Evolutionary conservation across 495 filamentous ascomycete genomes (phyloP).

Genomic region (Neurospora intermedia): DNA sequence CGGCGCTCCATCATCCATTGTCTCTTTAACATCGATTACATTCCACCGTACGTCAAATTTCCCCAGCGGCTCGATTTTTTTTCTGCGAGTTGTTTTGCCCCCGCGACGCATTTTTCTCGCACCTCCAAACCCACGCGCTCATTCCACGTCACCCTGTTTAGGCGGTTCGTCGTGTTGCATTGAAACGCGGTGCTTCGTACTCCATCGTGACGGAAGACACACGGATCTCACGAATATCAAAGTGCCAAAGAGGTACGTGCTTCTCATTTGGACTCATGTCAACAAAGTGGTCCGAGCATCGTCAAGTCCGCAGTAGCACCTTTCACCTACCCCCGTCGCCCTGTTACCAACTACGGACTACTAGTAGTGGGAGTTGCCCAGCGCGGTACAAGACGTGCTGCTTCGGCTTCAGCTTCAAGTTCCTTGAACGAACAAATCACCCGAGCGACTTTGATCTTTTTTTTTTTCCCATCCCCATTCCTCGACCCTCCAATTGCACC

Average conservation of each 20-base stretch:
- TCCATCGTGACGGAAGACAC: neutral
- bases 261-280: neutral
- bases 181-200: neutral
- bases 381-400: neutral
- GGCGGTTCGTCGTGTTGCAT: neutral
- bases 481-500: neutral
- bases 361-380: neutral
- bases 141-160: neutral
- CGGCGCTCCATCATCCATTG: neutral
- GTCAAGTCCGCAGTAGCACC: neutral
- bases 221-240: neutral
- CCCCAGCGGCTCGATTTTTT: neutral
- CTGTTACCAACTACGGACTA: neutral
- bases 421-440: neutral
- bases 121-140: neutral
- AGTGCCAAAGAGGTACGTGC: neutral
- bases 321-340: neutral
- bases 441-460: neutral
- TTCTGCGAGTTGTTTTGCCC: neutral
- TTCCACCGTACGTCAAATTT: neutral
- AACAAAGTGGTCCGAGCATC: conserved; percentile 1
- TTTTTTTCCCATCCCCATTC: neutral
- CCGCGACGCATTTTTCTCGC: neutral
- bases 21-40: neutral
- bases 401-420: neutral